A percentile compares a stretch with the other conserved stretches of the same genome.
Evolutionary conservation across 2,329 filamentous ascomycete species (phyloP).

Genomic region (Aspergillus sp.): DNA sequence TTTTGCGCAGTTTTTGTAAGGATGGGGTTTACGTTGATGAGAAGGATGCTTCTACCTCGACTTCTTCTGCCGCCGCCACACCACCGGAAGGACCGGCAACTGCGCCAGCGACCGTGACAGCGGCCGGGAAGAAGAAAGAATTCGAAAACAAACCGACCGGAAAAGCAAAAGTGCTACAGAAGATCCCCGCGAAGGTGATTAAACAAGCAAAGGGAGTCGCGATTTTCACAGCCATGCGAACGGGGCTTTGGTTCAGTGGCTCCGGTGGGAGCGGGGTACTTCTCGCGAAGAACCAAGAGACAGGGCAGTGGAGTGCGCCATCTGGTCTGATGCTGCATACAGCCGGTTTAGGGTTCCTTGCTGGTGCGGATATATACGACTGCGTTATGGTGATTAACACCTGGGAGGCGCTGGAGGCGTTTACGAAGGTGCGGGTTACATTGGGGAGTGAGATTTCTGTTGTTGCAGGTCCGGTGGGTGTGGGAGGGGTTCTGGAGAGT

Average conservation of each 20-base stretch:
- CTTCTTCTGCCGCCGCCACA: conserved; percentile 14
- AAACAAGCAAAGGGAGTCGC: conserved; percentile 85
- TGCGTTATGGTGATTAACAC: conserved; percentile 92
- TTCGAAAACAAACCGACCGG: conserved; percentile 53
- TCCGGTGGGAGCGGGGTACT: conserved; percentile 87
- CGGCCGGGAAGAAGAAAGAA: conserved; percentile 24
- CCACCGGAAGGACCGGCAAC: not conserved
- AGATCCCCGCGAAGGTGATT: conserved; percentile 83
- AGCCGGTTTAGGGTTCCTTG: conserved; percentile 80
- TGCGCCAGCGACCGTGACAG: not conserved
- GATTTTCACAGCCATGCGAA: conserved; percentile 94
- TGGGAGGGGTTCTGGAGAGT: conserved; percentile 71
- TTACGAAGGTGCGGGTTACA: conserved; percentile 75
- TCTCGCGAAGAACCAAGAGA: conserved; percentile 72
- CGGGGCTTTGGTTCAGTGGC: conserved; percentile 85
- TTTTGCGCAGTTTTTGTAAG: conserved; percentile 84
- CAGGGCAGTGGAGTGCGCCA: conserved; percentile 87
- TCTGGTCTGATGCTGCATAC: conserved; percentile 90
- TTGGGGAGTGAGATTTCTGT: conserved; percentile 79
- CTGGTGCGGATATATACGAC: conserved; percentile 93
- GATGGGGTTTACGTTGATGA: conserved; percentile 66
- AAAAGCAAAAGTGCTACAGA: conserved; percentile 68
- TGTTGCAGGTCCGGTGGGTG: conserved; percentile 72
- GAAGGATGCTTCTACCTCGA: too few species aligned
- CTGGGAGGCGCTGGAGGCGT: conserved; percentile 76